Base-by-base conservation (phyloP, 306 rosid species). In the Glycyrrhiza uralensis region DNA sequence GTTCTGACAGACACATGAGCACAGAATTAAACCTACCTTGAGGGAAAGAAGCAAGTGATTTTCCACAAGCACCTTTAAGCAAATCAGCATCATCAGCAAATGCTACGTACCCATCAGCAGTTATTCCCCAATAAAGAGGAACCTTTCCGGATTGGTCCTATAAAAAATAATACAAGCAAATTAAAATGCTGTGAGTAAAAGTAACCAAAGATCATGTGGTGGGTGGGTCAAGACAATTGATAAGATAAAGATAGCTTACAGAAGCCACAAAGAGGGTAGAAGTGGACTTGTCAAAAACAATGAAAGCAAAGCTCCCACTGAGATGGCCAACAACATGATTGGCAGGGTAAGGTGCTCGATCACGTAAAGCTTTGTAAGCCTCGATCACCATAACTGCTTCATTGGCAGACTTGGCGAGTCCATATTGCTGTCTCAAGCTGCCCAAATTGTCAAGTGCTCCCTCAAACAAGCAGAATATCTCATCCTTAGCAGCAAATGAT, bases 31-130 rank as follows among this genome's bases (percentile, higher is more conserved):
- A 69, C 85, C 11, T 63, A 91, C 99, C 99, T 95, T 89, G 91
- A 82, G 99, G 99, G 68, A 95, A 95, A 66, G 99, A 89, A 75
- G 99, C 99, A 62, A 95, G 96, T 12, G 99, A 95, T 89, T 95
- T 95, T 86, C 99, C 99, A 78, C 99, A 95, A 57, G 96, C 80
- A 59, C 96, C 93, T 75, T 91, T 91, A 5, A 95, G 97, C 80
- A 95, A 69, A 9, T 89, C 97, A 1, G 96, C 92, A 75, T 89
- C 86, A 60, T 95, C 89, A 76, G 97, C 94, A 74, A 87, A 95
- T 3, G 97, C 99, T 13, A 95, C 99, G 10, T 79, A 87, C 5
- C 97, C 99, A 75, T 95, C 99, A 26, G 99, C 99, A 1, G 99
- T 95, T 69, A 95, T 95, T 84, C 99, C 99, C 99, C 99, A 95